Conservation (phyloP, 352 stramenopile genomes). For the Phytophthora boehmeriae region DNA sequence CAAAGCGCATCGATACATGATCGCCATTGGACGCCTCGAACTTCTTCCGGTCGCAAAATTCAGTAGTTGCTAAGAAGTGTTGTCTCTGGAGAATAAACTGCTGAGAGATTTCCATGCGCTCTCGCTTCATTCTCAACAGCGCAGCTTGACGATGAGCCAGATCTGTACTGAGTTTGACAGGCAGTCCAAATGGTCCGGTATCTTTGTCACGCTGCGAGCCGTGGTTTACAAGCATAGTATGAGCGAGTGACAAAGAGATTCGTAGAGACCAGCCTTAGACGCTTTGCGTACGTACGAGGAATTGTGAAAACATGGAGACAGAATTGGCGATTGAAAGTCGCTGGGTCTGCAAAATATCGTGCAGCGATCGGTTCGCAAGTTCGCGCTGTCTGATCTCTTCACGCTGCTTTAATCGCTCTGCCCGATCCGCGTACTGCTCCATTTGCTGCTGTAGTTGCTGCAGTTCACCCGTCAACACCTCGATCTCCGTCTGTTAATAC, state of each 20-base stretch:
- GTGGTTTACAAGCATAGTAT: too few species aligned
- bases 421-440: conserved; percentile 10
- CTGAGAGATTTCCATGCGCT: conserved; percentile 33
- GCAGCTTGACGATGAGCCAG: conserved; percentile 18
- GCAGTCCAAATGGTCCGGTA: conserved; percentile 33
- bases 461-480: conserved; percentile 23
- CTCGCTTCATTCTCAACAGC: conserved; percentile 31
- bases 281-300: conserved; percentile 26
- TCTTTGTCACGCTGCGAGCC: conserved; percentile 15
- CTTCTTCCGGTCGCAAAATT: conserved; percentile 48
- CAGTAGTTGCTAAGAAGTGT: conserved; percentile 25
- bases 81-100: conserved; percentile 34
- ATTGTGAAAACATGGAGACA: conserved; percentile 30
- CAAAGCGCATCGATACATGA: conserved; percentile 41
- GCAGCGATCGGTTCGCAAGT: conserved; percentile 23
- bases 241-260: not conserved
- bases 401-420: conserved; percentile 14
- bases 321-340: conserved; percentile 30
- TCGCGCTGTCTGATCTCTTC: conserved; percentile 23
- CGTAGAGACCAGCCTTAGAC: not conserved
- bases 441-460: conserved; percentile 29
- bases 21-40: conserved; percentile 43
- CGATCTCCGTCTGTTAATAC: conserved; percentile 27
- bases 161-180: conserved; percentile 24
- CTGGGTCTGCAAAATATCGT: conserved; percentile 20